Conservation (phyloP, 2,329 filamentous ascomycete genomes). For the Fusarium sp. region DNA sequence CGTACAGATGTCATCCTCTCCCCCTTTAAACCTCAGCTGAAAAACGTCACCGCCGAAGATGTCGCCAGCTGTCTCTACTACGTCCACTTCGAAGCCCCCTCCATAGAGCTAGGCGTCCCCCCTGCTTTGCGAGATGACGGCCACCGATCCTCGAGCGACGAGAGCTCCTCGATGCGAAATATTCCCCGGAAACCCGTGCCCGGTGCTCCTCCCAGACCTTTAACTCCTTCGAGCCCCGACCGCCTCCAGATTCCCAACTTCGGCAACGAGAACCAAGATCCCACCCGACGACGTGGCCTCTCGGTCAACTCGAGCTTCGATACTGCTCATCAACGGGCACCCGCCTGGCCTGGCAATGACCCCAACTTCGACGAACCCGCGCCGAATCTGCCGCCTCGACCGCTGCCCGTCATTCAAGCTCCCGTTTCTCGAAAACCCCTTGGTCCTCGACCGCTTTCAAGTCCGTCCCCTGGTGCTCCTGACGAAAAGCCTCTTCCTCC, state of each 20-base stretch:
- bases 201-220: conserved; percentile 45
- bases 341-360: conserved; percentile 28
- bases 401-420: conserved; percentile 30
- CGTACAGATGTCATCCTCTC: conserved; percentile 88
- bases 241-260: conserved; percentile 35
- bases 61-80: conserved; percentile 93
- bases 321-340: conserved; percentile 12
- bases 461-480: conserved; percentile 8
- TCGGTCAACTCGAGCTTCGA: conserved; percentile 44
- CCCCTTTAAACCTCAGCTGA: conserved; percentile 88
- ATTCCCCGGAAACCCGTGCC: conserved; percentile 70
- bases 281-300: conserved; percentile 32
- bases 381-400: conserved; percentile 31
- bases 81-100: conserved; percentile 77
- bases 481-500: conserved; percentile 32
- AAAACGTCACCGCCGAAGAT: conserved; percentile 90
- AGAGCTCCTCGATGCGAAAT: conserved; percentile 59
- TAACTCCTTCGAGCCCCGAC: conserved; percentile 46
- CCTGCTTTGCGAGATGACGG: conserved; percentile 49
- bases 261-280: conserved; percentile 28
- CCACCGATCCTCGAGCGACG: conserved; percentile 61
- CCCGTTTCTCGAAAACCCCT: conserved; percentile 50
- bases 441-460: conserved; percentile 44
- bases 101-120: conserved; percentile 64
- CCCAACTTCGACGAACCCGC: conserved; percentile 24